Evolutionary conservation across 768 basidiomycete species (phyloP).

Genomic region (Podaxis sp.): DNA sequence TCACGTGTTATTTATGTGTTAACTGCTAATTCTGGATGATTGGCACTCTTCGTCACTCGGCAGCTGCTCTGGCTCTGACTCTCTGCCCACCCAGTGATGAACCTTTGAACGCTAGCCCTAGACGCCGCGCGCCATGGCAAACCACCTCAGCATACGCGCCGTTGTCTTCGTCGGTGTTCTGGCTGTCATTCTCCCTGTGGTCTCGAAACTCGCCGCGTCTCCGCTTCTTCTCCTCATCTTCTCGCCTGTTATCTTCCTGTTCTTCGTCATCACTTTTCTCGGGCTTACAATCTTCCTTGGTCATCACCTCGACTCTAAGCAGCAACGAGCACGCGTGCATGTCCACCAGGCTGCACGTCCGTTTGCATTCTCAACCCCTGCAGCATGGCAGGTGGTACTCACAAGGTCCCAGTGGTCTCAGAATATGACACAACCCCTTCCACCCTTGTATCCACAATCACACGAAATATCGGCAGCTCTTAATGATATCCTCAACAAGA

Average conservation of each 20-base stretch:
- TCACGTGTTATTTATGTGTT: conserved; percentile 15
- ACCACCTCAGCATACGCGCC: conserved; percentile 46
- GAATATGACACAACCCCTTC: conserved; percentile 62
- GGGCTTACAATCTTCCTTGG: conserved; percentile 55
- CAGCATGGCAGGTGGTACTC: conserved; percentile 91
- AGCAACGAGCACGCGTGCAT: conserved; percentile 29
- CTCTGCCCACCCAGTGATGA: background rate
- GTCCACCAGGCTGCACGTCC: conserved; percentile 67
- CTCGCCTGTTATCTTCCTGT: conserved; percentile 55
- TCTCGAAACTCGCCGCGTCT: conserved; percentile 60
- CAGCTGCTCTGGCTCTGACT: background rate
- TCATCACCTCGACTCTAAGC: conserved; percentile 54
- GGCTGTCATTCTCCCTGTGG: conserved; percentile 55
- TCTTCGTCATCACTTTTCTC: conserved; percentile 51
- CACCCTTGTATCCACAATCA: conserved; percentile 64
- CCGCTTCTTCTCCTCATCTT: conserved; percentile 65
- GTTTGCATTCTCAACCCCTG: conserved; percentile 85
- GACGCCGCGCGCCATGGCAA: conserved; percentile 27
- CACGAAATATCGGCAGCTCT: conserved; percentile 68
- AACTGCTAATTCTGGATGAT: background rate
- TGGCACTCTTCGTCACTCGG: background rate
- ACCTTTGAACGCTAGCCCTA: conserved; percentile 15
- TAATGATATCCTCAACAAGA: conserved; percentile 78
- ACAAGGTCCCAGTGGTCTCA: conserved; percentile 91
- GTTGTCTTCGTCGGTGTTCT: conserved; percentile 58